Evolutionary conservation across 2,329 filamentous ascomycete species (phyloP).

Genomic region (Massarina eburnea): DNA sequence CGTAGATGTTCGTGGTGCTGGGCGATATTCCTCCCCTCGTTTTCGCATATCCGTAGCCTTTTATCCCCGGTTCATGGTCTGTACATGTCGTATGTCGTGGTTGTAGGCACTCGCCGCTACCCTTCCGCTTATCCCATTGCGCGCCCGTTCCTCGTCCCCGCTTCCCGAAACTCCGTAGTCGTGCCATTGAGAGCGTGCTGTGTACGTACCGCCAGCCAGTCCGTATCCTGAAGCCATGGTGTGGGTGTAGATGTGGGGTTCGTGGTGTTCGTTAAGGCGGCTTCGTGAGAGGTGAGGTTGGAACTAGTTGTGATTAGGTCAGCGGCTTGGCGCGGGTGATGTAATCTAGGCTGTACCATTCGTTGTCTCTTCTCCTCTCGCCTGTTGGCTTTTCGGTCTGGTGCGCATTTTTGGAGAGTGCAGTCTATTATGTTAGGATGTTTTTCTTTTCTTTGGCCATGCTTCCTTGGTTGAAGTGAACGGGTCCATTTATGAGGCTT

Average conservation of each 20-base stretch:
- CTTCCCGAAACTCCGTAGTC: slow-evolving; percentile 9
- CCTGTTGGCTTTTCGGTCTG: too few species aligned
- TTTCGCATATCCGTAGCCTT: not conserved
- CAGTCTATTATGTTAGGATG: too few species aligned
- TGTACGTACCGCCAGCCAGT: slow-evolving; percentile 71
- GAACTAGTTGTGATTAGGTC: slow-evolving; percentile 1
- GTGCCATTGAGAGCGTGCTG: not conserved
- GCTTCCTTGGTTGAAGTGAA: too few species aligned
- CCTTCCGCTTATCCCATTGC: slow-evolving; percentile 7
- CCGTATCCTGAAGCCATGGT: slow-evolving; percentile 82
- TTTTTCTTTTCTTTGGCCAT: too few species aligned
- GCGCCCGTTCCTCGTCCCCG: slow-evolving; percentile 12
- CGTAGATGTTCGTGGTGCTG: too few species aligned
- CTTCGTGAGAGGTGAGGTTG: slow-evolving; percentile 23
- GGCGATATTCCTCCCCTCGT: too few species aligned
- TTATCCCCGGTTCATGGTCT: not conserved
- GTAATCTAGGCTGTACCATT: too few species aligned
- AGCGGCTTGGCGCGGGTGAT: slow-evolving; percentile 1
- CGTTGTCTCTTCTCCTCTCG: too few species aligned
- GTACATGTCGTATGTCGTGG: too few species aligned
- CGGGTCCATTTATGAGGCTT: too few species aligned
- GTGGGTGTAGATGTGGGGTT: slow-evolving; percentile 34
- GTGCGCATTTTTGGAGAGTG: too few species aligned
- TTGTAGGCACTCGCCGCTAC: slow-evolving; percentile 9
- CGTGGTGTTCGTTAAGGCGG: slow-evolving; percentile 9